A percentile compares a stretch with the other conserved stretches of the same genome.
phyloP scores from a whole-genome alignment of 1,284 basidiomycete genomes.

The Agroathelia rolfsii region DNA sequence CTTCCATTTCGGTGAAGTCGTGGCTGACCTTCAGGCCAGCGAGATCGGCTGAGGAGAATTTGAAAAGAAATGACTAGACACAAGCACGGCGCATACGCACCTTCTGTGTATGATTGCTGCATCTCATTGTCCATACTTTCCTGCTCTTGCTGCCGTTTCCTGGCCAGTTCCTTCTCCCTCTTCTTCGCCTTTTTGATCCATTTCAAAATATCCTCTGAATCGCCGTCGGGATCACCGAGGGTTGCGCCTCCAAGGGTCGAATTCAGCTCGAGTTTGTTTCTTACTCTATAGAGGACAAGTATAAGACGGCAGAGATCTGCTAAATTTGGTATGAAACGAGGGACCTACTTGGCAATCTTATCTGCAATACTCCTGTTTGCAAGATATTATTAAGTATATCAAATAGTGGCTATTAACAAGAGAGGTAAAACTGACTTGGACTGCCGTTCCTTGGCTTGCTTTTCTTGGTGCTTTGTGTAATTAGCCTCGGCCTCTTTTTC shows the following conservation, averaged over 20 bases:
- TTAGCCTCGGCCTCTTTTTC: conserved; percentile 82
- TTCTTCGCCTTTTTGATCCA: conserved; percentile 90
- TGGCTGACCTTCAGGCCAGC: conserved; percentile 93
- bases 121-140: conserved; percentile 74
- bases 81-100: conserved; percentile 33
- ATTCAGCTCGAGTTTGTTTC: conserved; percentile 86
- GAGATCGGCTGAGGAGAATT: conserved; percentile 58
- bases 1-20: conserved; percentile 83
- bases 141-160: conserved; percentile 67
- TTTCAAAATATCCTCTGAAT: conserved; percentile 65
- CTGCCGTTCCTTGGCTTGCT: conserved; percentile 64
- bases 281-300: conserved; percentile 54
- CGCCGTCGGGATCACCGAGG: conserved; percentile 73
- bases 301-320: conserved; percentile 48
- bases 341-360: conserved; percentile 82
- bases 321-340: conserved; percentile 18
- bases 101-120: conserved; percentile 70
- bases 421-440: conserved; percentile 46
- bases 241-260: conserved; percentile 84
- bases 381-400: conserved; percentile 9
- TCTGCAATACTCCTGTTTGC: conserved; percentile 60
- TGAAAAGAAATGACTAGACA: conserved; percentile 3
- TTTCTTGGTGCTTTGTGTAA: conserved; percentile 63
- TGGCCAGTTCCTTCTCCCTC: conserved; percentile 74
- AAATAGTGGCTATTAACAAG: conserved; percentile 9